phyloP scores from a whole-genome alignment of 345 rosid genomes.

The Aquilaria sinensis region DNA sequence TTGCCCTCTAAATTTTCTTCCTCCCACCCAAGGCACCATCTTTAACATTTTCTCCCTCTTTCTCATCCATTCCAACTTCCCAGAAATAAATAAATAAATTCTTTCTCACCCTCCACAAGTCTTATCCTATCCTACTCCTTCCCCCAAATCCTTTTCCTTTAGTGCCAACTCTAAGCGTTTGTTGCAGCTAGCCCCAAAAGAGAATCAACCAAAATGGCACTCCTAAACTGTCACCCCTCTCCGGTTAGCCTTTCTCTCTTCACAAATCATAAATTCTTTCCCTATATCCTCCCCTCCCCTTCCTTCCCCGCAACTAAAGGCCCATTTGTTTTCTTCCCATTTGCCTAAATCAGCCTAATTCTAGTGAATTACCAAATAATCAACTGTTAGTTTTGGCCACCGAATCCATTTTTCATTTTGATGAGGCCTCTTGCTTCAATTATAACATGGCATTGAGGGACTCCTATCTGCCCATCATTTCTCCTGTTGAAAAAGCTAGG shows the following conservation, averaged over 20 bases:
- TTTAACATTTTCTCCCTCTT: too few species aligned
- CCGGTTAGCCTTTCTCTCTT: slow-evolving; percentile 3
- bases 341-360: slow-evolving; percentile 18
- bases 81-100: too few species aligned
- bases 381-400: slow-evolving; percentile 6
- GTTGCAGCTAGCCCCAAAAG: too few species aligned
- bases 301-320: slow-evolving; percentile 13
- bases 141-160: too few species aligned
- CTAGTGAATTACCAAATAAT: neutral
- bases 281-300: slow-evolving; percentile 10
- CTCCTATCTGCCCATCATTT: slow-evolving; percentile 38
- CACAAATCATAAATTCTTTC: slow-evolving; percentile 16
- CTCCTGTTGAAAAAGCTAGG: slow-evolving; percentile 27
- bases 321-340: slow-evolving; percentile 26
- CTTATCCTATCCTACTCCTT: too few species aligned
- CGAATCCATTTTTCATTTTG: neutral
- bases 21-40: too few species aligned
- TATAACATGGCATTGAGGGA: slow-evolving; percentile 45
- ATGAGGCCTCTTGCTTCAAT: slow-evolving; percentile 22
- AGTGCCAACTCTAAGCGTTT: too few species aligned
- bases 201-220: neutral
- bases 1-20: too few species aligned
- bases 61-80: too few species aligned
- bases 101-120: too few species aligned
- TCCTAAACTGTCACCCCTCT: slow-evolving; percentile 9